Conservation (phyloP, 1,139 yeast genomes). For the Citeromyces siamensis region DNA sequence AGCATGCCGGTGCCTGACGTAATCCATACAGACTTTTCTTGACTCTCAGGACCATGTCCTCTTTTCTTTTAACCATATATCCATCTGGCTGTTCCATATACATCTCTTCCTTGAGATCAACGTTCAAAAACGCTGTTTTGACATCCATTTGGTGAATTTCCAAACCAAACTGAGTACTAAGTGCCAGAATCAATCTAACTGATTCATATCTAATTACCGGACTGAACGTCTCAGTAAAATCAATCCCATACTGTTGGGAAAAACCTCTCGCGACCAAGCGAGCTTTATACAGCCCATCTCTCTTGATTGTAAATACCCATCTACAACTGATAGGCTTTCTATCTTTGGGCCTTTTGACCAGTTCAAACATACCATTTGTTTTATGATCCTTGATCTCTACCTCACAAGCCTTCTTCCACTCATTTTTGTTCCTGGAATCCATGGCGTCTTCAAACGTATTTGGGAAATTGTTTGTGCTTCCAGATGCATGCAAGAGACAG, state of each 20-base stretch:
- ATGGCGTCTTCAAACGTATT: neutral
- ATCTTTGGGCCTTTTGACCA: neutral
- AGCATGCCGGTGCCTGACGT: conserved; percentile 14
- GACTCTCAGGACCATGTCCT: conserved; percentile 9
- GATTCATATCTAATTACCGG: neutral
- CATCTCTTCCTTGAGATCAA: conserved; percentile 11
- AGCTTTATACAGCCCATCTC: neutral
- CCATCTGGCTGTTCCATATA: conserved; percentile 13
- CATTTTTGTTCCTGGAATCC: neutral
- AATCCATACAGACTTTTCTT: conserved; percentile 13
- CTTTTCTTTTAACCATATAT: conserved; percentile 6
- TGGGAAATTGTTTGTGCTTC: neutral
- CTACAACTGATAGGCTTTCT: conserved; percentile 3
- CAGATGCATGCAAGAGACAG: neutral
- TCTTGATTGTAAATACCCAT: neutral
- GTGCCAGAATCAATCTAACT: conserved; percentile 2
- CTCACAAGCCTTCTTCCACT: conserved; percentile 1
- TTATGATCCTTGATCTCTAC: neutral
- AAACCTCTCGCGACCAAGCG: conserved; percentile 1
- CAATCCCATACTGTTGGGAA: conserved; percentile 2
- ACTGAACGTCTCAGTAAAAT: conserved; percentile 1
- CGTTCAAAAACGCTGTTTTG: conserved; percentile 10
- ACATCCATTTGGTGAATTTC: conserved; percentile 7
- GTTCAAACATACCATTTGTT: neutral
- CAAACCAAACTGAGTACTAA: conserved; percentile 5